Conservation (phyloP, 345 rosid genomes). For the Fremontodendron californicum region DNA sequence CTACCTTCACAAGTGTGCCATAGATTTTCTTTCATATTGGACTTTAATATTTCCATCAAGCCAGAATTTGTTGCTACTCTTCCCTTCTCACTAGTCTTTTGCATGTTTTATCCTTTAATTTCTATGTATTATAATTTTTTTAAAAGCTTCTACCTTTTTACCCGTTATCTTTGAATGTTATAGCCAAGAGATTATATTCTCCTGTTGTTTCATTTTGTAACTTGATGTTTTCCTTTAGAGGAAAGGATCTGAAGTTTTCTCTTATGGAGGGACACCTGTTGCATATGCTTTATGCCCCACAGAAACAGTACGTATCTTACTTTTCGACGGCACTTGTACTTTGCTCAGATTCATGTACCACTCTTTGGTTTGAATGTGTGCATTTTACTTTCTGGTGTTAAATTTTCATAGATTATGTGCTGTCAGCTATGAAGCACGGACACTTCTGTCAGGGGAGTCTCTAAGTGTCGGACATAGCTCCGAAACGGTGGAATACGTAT, state of each 20-base stretch:
- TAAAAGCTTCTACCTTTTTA: background rate
- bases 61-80: background rate
- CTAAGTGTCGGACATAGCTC: too few relatives aligned
- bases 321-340: background rate
- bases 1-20: background rate
- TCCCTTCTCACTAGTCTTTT: background rate
- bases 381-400: background rate
- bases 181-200: background rate
- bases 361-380: background rate
- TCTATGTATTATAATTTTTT: background rate
- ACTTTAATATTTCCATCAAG: background rate
- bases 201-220: background rate
- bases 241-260: conserved; percentile 69
- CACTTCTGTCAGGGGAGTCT: too few relatives aligned
- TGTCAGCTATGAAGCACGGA: too few relatives aligned
- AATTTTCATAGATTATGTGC: background rate
- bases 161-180: background rate
- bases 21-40: background rate
- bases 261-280: conserved; percentile 69
- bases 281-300: conserved; percentile 67
- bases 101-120: background rate
- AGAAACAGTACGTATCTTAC: conserved; percentile 59
- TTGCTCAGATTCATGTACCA: background rate
- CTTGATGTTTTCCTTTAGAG: conserved; percentile 40
- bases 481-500: too few relatives aligned